These are phyloP conservation scores for Picochlorum sp. DNA, from an alignment of 139 green algal species.

Conservation along the genomic window DNA sequence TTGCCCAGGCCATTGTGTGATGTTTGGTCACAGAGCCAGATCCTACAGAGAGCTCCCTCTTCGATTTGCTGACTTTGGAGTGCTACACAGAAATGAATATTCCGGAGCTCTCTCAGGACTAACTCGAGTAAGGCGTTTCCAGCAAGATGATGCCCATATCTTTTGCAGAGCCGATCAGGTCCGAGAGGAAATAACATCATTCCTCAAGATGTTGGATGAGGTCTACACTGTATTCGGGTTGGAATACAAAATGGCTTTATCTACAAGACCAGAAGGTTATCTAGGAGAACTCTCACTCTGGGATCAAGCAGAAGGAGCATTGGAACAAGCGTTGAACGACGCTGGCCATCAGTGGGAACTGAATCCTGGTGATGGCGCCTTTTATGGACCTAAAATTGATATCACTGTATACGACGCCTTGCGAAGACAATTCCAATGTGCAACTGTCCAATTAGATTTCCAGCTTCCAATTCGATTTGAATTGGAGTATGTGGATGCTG, in stretches of 20 bases:
- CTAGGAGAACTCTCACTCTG: slow-evolving; percentile 84
- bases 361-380: slow-evolving; percentile 91
- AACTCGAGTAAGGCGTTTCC: slow-evolving; percentile 88
- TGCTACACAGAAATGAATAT: slow-evolving; percentile 95
- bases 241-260: slow-evolving; percentile 87
- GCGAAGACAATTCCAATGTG: slow-evolving; percentile 97
- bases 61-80: slow-evolving; percentile 92
- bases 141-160: slow-evolving; percentile 98
- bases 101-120: slow-evolving; percentile 68
- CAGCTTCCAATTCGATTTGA: slow-evolving; percentile 90
- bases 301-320: slow-evolving; percentile 80
- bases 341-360: slow-evolving; percentile 63
- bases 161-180: slow-evolving; percentile 92
- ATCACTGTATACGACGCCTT: slow-evolving; percentile 83
- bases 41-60: slow-evolving; percentile 94
- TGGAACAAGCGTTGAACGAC: slow-evolving; percentile 71
- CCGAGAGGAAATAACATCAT: slow-evolving; percentile 59
- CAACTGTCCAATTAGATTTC: slow-evolving; percentile 98
- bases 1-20: slow-evolving; percentile 95
- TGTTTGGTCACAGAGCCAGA: slow-evolving; percentile 77
- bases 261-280: slow-evolving; percentile 75
- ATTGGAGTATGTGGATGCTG: slow-evolving; percentile 61
- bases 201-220: slow-evolving; percentile 83
- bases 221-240: slow-evolving; percentile 91
- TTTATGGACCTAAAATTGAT: slow-evolving; percentile 99